phyloP scores from a whole-genome alignment of 2,329 filamentous ascomycete genomes.

The Chaetomium globosum region DNA sequence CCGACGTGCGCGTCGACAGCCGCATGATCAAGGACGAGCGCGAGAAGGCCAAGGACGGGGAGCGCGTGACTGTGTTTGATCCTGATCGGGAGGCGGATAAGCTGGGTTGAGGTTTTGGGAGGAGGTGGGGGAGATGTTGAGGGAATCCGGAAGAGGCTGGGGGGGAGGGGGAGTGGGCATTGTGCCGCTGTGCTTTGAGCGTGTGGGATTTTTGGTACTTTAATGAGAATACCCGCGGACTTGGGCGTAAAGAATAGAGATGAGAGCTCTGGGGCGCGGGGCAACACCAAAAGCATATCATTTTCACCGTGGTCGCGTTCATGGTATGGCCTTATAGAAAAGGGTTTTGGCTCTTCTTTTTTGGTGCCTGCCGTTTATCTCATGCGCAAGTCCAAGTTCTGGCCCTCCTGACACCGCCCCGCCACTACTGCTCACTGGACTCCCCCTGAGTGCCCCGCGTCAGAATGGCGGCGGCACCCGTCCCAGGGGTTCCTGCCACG shows the following conservation, averaged over 20 bases:
- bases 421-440: conserved; percentile 30
- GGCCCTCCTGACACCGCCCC: background rate
- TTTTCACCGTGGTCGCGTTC: conserved; percentile 9
- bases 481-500: conserved; percentile 70
- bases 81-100: conserved; percentile 73
- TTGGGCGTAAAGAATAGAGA: conserved; percentile 6
- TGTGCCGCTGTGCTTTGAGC: conserved; percentile 15
- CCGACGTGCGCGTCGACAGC: conserved; percentile 81
- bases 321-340: conserved; percentile 19
- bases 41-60: conserved; percentile 51
- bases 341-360: background rate
- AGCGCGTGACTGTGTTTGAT: conserved; percentile 71
- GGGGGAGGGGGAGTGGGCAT: background rate
- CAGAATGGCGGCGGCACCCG: conserved; percentile 71
- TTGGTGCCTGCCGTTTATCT: conserved; percentile 1
- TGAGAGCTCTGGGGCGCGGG: background rate
- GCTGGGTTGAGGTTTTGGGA: conserved; percentile 63
- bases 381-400: conserved; percentile 12
- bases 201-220: background rate
- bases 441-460: conserved; percentile 58
- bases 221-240: conserved; percentile 21
- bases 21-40: conserved; percentile 94
- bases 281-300: background rate
- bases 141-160: background rate
- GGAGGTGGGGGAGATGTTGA: background rate